phyloP scores from a whole-genome alignment of 176 grass and related monocot genomes.

The Carex kokanica region DNA sequence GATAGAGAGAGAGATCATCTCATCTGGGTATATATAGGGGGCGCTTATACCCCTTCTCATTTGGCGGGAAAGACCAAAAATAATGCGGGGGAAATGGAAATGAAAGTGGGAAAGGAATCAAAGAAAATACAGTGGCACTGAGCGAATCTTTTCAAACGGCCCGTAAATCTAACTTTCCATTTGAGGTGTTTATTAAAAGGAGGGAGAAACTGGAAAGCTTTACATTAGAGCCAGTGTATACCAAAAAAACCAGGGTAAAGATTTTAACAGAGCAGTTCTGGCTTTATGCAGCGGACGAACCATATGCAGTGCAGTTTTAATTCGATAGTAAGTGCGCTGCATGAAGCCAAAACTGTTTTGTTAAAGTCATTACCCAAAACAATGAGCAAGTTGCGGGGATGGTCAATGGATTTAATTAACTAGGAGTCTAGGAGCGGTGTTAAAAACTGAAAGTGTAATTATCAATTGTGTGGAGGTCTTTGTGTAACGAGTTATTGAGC shows the following conservation, averaged over 20 bases:
- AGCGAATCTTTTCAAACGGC: not conserved
- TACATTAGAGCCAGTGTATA: not conserved
- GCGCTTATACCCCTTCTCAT: not conserved
- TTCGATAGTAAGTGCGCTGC: too few species aligned
- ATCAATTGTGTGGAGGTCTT: not conserved
- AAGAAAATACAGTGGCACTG: not conserved
- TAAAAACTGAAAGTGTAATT: not conserved
- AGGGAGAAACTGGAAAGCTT: not conserved
- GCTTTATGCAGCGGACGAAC: too few species aligned
- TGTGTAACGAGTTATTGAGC: not conserved
- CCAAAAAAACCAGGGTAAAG: not conserved
- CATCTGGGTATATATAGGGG: not conserved
- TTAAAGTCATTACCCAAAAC: not conserved
- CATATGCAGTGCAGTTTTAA: too few species aligned
- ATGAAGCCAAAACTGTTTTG: too few species aligned
- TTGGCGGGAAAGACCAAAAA: conserved; percentile 11
- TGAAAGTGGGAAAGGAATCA: not conserved
- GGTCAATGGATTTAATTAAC: not conserved
- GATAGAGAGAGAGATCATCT: not conserved
- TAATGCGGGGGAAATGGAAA: not conserved
- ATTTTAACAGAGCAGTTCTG: too few species aligned
- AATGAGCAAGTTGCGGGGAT: not conserved
- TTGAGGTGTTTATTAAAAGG: not conserved
- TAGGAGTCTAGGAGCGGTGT: not conserved
- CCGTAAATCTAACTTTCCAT: not conserved